Evolutionary conservation across 306 rosid species (phyloP), one percentile per base, ranked within the genome.

Genomic region (Begonia fuchsioides): DNA sequence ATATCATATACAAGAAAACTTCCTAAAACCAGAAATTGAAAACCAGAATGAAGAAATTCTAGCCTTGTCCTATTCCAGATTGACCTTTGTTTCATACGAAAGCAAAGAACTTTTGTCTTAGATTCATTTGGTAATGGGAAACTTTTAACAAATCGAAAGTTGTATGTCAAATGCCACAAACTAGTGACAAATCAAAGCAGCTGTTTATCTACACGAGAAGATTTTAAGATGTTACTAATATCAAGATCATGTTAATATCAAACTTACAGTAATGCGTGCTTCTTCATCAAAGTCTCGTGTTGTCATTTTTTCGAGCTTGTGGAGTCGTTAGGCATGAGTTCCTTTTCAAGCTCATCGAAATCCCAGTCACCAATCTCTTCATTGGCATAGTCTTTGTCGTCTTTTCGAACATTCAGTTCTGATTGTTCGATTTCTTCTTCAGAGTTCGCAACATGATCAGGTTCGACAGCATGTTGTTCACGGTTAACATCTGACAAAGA

Each of bases 281-380:
- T 26, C 35, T 26, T 26, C 35, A 26, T 26, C 35, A 26, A 26
- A 26, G 35, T 26, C 7, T 26, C 1, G 35, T 26, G 35, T 26
- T 26, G 35, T 26, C 7, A 26, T 4, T 26, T 67, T 55, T 70
- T 72, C 62, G 50, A 50, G 17, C 59, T 50, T 39, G 71, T 55
- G 51, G 65, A 61, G 69, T 65, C 70, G 53, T 72, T 93, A 67
- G 88, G 74, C 39, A 49, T 55, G 38, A 92, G 64, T 68, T 85
- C 98, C 72, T 64, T 82, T 66, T 92, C 98, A 60, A 92, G 98
- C 68, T 85, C 98, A 38, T 92, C 98, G 43, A 92, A 92, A 44
- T 92, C 98, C 98, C 98, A 92, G 56, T 77, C 96, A 16, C 79
- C 80, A 53, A 92, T 78, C 72, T 82, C 98, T 39, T 82, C 94